Evolutionary conservation across 2,329 filamentous ascomycete genomes (phyloP), one percentile per base, ranked within the genome.

Genomic region (Geoglossum cookeanum): DNA sequence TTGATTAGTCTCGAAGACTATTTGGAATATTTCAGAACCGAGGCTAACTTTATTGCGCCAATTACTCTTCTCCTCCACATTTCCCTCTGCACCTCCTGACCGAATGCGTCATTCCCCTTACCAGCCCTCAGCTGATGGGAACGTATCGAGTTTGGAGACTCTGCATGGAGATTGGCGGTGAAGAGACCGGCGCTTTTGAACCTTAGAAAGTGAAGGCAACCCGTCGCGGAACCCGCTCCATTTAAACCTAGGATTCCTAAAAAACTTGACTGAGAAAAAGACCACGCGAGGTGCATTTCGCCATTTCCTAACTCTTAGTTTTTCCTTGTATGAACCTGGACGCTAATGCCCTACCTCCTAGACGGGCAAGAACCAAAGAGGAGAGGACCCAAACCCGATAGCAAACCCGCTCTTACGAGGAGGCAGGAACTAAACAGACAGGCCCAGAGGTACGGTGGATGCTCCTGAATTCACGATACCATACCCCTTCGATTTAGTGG

Each of bases 391-490:
- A 97, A 97, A 68, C 92, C 92, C 22, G 92, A 97, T 69, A 94
- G 86, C 74, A 96, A 94, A 68, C 92, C 92, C 17, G 91, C 92
- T 49, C 73, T 95, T 65, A 97, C 91, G 22, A 79, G 91, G 60
- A 81, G 91, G 61, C 92, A 97, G 68, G 91, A 97, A 69, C 74
- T 97, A 60, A 97, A 97, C 68, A 81, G 92, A 61, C 91, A 97
- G 72, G 92, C 92, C 33, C 92, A 97, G 70, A 84, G 90, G 90
- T 94, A 79, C 63, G 71, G 57, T 15, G 7, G 33, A 11, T 13
- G n/a, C 2, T 55, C 13, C 13, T 39, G 17, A n/a, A 32, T 32
- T 30, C 32, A 9, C 15, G 27, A 29, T 27, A 13, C 15, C n/a
- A 9, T 15, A 15, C 39, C 39, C 7, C 7, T 15, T 42, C 11